These are phyloP conservation scores for Trypanosoma mega DNA, from an alignment of 208 protist species.

Conservation along the genomic window DNA sequence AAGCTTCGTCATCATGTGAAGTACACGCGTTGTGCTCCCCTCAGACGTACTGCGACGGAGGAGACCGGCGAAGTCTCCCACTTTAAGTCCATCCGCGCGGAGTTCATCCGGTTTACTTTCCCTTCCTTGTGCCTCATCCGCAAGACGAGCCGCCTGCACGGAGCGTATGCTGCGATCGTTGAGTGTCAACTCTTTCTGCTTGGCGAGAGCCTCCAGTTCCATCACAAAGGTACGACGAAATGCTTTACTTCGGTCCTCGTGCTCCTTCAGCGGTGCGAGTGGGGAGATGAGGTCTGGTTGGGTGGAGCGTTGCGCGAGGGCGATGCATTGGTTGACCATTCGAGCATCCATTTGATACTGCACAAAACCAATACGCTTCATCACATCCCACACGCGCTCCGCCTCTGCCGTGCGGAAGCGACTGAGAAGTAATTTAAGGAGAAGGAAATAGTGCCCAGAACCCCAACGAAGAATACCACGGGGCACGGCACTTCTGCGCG, in stretches of 20 bases:
- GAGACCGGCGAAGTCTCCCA: conserved; percentile 80
- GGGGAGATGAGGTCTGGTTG: conserved; percentile 17
- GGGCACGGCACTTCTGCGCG: conserved; percentile 2
- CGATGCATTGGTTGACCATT: conserved; percentile 55
- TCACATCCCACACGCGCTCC: conserved; percentile 59
- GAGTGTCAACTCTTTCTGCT: conserved; percentile 31
- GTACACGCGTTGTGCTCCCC: conserved; percentile 37
- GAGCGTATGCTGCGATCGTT: conserved; percentile 33
- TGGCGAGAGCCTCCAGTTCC: conserved; percentile 49
- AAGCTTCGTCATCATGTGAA: conserved; percentile 71
- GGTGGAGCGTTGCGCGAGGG: conserved; percentile 26
- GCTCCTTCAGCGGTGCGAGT: conserved; percentile 20
- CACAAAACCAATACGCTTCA: conserved; percentile 65
- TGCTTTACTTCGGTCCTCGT: conserved; percentile 29
- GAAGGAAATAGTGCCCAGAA: conserved; percentile 61
- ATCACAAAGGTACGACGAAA: conserved; percentile 46
- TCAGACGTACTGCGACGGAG: conserved; percentile 46
- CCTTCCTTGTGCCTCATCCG: conserved; percentile 30
- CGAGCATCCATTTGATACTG: conserved; percentile 56
- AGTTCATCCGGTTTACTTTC: background rate
- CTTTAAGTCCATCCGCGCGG: conserved; percentile 22
- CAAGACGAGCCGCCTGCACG: conserved; percentile 37
- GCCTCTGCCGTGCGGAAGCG: conserved; percentile 45
- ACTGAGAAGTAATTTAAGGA: conserved; percentile 66
- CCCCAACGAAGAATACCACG: conserved; percentile 68